These are phyloP conservation scores for Aureobasidium pullulans DNA, from an alignment of 2,329 filamentous ascomycete species.

Conservation along the genomic window DNA sequence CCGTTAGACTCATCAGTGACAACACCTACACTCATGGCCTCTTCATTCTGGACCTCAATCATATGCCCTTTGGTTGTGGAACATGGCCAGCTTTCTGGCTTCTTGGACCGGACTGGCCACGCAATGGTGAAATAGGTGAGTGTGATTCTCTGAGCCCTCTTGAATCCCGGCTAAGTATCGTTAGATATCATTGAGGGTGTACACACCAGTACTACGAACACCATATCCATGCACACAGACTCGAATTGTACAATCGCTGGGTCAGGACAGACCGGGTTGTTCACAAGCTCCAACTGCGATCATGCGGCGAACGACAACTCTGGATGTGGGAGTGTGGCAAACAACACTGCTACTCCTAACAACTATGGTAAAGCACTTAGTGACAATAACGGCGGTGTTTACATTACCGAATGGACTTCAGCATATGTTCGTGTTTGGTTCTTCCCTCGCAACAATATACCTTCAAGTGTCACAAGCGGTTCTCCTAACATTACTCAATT, in stretches of 20 bases:
- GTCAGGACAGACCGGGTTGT: conserved; percentile 23
- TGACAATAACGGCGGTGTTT: conserved; percentile 26
- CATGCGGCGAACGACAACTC: conserved; percentile 20
- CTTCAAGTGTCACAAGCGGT: conserved; percentile 35
- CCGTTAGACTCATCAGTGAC: conserved; percentile 29
- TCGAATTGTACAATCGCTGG: conserved; percentile 26
- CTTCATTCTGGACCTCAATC: conserved; percentile 31
- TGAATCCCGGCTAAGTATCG: not conserved
- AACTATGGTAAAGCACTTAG: conserved; percentile 29
- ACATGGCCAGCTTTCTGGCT: conserved; percentile 38
- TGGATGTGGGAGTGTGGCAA: conserved; percentile 25
- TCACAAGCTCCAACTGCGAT: conserved; percentile 25
- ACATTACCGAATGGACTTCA: conserved; percentile 30
- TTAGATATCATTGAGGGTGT: conserved; percentile 32
- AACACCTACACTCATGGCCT: conserved; percentile 32
- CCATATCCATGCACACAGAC: conserved; percentile 26
- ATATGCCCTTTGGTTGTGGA: conserved; percentile 33
- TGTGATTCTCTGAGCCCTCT: not conserved
- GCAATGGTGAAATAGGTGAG: conserved; percentile 27
- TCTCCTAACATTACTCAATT: conserved; percentile 54
- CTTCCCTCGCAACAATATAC: conserved; percentile 28
- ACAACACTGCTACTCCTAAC: conserved; percentile 20
- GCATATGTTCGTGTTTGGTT: conserved; percentile 29
- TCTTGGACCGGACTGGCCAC: conserved; percentile 39
- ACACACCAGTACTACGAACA: conserved; percentile 23